phyloP scores from a whole-genome alignment of 2,329 filamentous ascomycete genomes.

The Metarhizium robertsii region DNA sequence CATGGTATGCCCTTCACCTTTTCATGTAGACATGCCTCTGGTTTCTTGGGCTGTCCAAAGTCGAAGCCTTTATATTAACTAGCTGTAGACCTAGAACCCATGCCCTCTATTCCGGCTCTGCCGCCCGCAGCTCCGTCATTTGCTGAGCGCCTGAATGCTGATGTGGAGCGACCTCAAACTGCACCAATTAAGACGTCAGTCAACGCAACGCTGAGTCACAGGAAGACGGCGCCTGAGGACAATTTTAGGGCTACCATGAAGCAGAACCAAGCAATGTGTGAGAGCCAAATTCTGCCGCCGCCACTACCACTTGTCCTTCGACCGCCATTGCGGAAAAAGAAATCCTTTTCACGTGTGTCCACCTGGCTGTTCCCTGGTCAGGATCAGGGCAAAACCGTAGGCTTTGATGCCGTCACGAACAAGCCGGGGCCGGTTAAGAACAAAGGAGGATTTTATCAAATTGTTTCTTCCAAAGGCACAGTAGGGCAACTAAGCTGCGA shows the following conservation, averaged over 20 bases:
- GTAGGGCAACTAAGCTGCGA: constrained; percentile 30
- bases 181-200: constrained; percentile 24
- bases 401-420: constrained; percentile 45
- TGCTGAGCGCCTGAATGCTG: constrained; percentile 42
- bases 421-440: constrained; percentile 40
- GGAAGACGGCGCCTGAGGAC: constrained; percentile 13
- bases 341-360: constrained; percentile 54
- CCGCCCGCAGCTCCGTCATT: constrained; percentile 50
- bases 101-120: constrained; percentile 48
- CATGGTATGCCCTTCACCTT: constrained; percentile 17
- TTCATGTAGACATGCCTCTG: neutral
- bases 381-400: constrained; percentile 28
- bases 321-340: constrained; percentile 56
- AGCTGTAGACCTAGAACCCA: constrained; percentile 33
- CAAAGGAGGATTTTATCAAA: constrained; percentile 50
- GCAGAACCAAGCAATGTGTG: constrained; percentile 14
- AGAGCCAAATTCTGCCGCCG: constrained; percentile 35
- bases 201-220: constrained; percentile 16
- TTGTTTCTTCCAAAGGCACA: constrained; percentile 29
- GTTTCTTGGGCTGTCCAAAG: neutral
- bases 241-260: neutral
- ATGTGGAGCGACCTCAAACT: constrained; percentile 27
- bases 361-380: constrained; percentile 45
- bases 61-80: neutral
- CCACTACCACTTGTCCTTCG: constrained; percentile 49